phyloP scores from a whole-genome alignment of 495 filamentous ascomycete genomes.

The Neurospora sp. region DNA sequence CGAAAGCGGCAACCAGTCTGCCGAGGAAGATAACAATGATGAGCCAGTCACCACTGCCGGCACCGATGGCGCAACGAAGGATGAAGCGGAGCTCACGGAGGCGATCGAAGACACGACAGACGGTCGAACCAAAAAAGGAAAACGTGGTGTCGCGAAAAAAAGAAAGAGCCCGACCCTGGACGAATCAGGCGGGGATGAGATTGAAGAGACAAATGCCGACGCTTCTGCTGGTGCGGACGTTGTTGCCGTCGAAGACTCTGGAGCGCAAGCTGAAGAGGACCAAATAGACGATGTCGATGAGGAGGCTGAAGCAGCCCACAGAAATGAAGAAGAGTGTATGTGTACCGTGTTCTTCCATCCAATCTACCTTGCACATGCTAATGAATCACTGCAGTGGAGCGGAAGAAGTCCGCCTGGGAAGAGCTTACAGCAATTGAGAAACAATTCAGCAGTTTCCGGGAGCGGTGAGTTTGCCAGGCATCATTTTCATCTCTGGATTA shows the following conservation, averaged over 20 bases:
- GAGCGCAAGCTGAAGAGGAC: slow-evolving; percentile 34
- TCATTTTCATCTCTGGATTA: not conserved
- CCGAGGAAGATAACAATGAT: slow-evolving; percentile 29
- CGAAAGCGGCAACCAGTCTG: slow-evolving; percentile 30
- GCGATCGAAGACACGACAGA: slow-evolving; percentile 19
- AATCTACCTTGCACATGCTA: slow-evolving; percentile 19
- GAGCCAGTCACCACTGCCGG: not conserved
- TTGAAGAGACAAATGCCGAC: slow-evolving; percentile 23
- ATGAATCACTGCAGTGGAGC: slow-evolving; percentile 49
- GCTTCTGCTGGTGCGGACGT: slow-evolving; percentile 19
- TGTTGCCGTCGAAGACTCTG: slow-evolving; percentile 23
- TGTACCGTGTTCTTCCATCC: not conserved
- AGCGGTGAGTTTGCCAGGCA: slow-evolving; percentile 51
- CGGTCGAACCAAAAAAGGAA: slow-evolving; percentile 25
- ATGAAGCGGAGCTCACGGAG: slow-evolving; percentile 15
- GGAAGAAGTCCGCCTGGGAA: slow-evolving; percentile 72
- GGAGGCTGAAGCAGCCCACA: slow-evolving; percentile 42
- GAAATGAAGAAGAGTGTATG: slow-evolving; percentile 71
- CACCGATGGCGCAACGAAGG: slow-evolving; percentile 6
- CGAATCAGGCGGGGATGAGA: slow-evolving; percentile 12
- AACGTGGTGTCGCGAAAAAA: slow-evolving; percentile 30
- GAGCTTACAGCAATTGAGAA: slow-evolving; percentile 68
- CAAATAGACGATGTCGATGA: slow-evolving; percentile 41
- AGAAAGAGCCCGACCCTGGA: slow-evolving; percentile 27
- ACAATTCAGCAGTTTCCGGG: slow-evolving; percentile 73